Evolutionary conservation across 2,329 filamentous ascomycete genomes (phyloP).

Genomic region (Monosporascus sp.): DNA sequence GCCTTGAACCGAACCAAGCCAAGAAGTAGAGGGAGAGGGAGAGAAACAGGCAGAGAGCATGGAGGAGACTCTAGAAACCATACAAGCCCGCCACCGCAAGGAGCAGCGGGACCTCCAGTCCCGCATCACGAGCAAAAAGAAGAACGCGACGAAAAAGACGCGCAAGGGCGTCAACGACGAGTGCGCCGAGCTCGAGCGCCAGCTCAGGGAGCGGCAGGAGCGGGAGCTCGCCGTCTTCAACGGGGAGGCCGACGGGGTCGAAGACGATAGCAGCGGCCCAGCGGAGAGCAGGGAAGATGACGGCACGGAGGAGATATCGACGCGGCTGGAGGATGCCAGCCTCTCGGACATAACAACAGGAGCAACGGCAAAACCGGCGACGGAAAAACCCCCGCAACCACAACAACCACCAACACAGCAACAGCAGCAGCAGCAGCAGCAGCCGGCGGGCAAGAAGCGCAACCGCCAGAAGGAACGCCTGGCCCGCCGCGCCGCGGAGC

Average conservation of each 20-base stretch:
- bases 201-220: constrained; percentile 61
- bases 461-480: constrained; percentile 90
- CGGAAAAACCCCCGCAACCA: constrained; percentile 5
- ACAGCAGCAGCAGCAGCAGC: constrained; percentile 13
- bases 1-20: neutral
- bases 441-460: constrained; percentile 57
- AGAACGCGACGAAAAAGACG: constrained; percentile 86
- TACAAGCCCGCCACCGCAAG: constrained; percentile 76
- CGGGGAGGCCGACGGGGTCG: constrained; percentile 16
- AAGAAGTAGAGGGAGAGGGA: neutral
- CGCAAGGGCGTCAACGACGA: constrained; percentile 71
- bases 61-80: constrained; percentile 62
- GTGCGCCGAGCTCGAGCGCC: constrained; percentile 64
- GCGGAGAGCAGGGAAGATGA: constrained; percentile 11
- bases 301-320: constrained; percentile 14
- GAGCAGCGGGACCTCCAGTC: constrained; percentile 83
- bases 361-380: neutral
- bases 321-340: constrained; percentile 13
- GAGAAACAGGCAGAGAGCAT: neutral
- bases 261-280: constrained; percentile 2
- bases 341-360: constrained; percentile 3
- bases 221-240: constrained; percentile 47
- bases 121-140: constrained; percentile 91
- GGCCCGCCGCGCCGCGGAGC: constrained; percentile 81
- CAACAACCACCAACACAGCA: constrained; percentile 14